phyloP scores from a whole-genome alignment of 2,329 filamentous ascomycete genomes.

The Tolypocladium album region DNA sequence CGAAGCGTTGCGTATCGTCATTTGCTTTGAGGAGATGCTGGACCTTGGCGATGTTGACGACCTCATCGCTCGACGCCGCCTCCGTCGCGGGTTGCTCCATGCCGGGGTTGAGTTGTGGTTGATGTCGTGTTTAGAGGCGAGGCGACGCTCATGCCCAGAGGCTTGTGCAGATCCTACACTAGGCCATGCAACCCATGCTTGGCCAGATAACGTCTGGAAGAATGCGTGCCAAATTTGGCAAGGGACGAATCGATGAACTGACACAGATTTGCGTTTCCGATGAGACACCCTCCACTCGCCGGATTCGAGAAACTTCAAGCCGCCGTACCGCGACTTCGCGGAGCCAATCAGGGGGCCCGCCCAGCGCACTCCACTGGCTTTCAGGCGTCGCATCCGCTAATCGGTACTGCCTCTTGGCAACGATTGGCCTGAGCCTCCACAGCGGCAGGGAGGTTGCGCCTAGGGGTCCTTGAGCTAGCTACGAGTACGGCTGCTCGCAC shows the following conservation, averaged over 20 bases:
- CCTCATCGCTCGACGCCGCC: conserved; percentile 4
- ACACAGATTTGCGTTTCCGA: neutral
- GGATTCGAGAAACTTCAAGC: neutral
- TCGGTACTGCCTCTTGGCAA: neutral
- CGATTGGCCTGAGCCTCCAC: neutral
- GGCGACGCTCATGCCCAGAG: neutral
- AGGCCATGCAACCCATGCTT: neutral
- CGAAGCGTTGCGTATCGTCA: conserved; percentile 58
- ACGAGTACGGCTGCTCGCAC: no score
- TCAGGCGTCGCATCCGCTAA: neutral
- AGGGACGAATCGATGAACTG: neutral
- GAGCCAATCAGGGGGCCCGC: neutral
- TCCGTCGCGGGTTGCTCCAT: neutral
- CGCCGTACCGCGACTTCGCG: neutral
- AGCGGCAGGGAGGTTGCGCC: neutral
- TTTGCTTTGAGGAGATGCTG: conserved; percentile 44
- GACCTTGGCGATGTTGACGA: conserved; percentile 32
- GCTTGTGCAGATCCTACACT: neutral
- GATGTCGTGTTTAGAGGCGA: neutral
- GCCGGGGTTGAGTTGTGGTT: neutral
- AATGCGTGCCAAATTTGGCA: neutral
- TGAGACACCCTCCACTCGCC: neutral
- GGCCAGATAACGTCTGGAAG: no score
- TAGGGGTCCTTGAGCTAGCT: neutral
- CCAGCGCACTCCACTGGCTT: neutral